phyloP scores from a whole-genome alignment of 257 asterid genomes.

The Przewalskia tangutica region DNA sequence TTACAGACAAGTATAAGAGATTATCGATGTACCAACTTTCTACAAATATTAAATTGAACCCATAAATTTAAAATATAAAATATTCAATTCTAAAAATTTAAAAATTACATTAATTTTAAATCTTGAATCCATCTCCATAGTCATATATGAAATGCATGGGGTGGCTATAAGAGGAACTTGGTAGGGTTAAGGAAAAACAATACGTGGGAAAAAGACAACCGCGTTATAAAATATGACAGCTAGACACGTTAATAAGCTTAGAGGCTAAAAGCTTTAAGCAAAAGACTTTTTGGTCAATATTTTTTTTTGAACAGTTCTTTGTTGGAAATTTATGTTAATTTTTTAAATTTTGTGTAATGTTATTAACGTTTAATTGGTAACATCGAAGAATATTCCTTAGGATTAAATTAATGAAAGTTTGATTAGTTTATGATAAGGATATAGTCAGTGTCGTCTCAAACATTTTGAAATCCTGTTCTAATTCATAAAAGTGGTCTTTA shows the following conservation, averaged over 20 bases:
- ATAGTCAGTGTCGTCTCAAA: too few relatives aligned
- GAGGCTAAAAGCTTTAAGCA: not conserved
- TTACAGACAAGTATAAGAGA: too few relatives aligned
- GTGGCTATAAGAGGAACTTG: not conserved
- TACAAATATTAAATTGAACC: not conserved
- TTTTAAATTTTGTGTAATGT: not conserved
- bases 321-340: not conserved
- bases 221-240: constrained; percentile 9
- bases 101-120: too few relatives aligned
- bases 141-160: not conserved
- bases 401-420: not conserved
- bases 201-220: constrained; percentile 19
- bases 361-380: not conserved
- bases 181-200: not conserved
- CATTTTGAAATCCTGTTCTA: too few relatives aligned
- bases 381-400: not conserved
- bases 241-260: not conserved
- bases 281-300: not conserved
- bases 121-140: too few relatives aligned
- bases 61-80: not conserved
- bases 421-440: not conserved
- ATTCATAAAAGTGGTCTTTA: too few relatives aligned
- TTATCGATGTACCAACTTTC: too few relatives aligned
- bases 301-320: not conserved
- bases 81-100: not conserved